Evolutionary conservation across 495 filamentous ascomycete genomes (phyloP).

Genomic region (Daldinia concentrica): DNA sequence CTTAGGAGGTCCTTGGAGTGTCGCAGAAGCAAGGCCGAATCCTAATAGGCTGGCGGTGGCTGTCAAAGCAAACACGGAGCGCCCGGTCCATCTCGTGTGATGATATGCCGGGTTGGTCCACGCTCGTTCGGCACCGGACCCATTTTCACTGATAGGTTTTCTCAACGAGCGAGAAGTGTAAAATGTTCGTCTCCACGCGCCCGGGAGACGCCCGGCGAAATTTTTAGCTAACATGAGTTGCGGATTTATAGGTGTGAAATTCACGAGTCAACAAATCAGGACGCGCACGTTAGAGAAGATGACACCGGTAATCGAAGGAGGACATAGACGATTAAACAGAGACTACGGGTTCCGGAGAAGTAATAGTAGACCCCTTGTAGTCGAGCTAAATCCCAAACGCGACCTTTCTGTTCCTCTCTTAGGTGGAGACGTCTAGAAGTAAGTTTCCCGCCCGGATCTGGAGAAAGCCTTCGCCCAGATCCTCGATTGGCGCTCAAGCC

Average conservation of each 20-base stretch:
- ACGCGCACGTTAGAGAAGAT: conserved; percentile 16
- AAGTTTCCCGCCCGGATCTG: neutral
- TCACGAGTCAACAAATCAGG: conserved; percentile 16
- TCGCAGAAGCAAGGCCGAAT: conserved; percentile 48
- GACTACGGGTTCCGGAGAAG: conserved; percentile 7
- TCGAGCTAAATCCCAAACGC: neutral
- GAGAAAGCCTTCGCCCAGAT: conserved; percentile 1
- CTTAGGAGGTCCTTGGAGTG: conserved; percentile 34
- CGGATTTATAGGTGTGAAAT: conserved; percentile 5
- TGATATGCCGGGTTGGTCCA: conserved; percentile 20
- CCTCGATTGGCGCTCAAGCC: neutral
- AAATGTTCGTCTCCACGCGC: conserved; percentile 38
- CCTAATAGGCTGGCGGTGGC: conserved; percentile 54
- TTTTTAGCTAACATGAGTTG: conserved; percentile 37
- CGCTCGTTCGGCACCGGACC: conserved; percentile 17
- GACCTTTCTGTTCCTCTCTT: conserved; percentile 1
- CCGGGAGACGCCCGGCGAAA: conserved; percentile 40
- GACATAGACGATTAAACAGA: neutral
- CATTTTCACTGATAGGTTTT: conserved; percentile 29
- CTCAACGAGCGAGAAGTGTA: conserved; percentile 25
- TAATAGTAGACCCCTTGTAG: conserved; percentile 5
- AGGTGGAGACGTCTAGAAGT: neutral
- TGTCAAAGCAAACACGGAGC: conserved; percentile 52
- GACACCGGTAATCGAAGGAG: conserved; percentile 10
- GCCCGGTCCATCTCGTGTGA: conserved; percentile 39